Conservation (phyloP, 1,284 basidiomycete genomes). For the Apiotrichum sp. region DNA sequence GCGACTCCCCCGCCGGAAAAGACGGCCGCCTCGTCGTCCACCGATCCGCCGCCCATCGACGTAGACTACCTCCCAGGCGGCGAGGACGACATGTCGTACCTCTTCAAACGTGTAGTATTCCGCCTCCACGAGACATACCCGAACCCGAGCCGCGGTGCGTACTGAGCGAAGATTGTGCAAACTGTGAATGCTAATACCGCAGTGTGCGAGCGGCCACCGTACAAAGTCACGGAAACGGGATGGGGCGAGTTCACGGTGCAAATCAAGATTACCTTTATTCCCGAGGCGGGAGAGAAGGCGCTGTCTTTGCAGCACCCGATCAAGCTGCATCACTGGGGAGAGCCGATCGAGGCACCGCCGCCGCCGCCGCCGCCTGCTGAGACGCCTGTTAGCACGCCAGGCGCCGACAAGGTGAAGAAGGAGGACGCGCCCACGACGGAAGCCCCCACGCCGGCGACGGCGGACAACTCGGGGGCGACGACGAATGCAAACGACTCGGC, state of each 20-base stretch:
- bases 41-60: conserved; percentile 23
- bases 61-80: conserved; percentile 56
- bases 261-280: conserved; percentile 87
- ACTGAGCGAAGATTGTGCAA: neutral
- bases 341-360: conserved; percentile 46
- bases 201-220: conserved; percentile 91
- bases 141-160: conserved; percentile 78
- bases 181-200: neutral
- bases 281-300: conserved; percentile 87
- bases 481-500: neutral
- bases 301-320: conserved; percentile 83
- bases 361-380: conserved; percentile 34
- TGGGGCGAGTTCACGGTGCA: conserved; percentile 99
- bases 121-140: conserved; percentile 96
- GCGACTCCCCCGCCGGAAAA: conserved; percentile 44
- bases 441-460: too few relatives aligned
- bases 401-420: conserved; percentile 11
- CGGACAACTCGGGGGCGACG: too few relatives aligned
- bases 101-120: conserved; percentile 93
- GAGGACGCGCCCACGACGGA: neutral
- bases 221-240: conserved; percentile 91
- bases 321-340: conserved; percentile 88
- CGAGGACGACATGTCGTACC: conserved; percentile 77
- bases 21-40: conserved; percentile 52
- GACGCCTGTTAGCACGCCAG: conserved; percentile 1